phyloP scores from a whole-genome alignment of 371 early-diverging fungal genomes.

The Aphelidium insulamus region DNA sequence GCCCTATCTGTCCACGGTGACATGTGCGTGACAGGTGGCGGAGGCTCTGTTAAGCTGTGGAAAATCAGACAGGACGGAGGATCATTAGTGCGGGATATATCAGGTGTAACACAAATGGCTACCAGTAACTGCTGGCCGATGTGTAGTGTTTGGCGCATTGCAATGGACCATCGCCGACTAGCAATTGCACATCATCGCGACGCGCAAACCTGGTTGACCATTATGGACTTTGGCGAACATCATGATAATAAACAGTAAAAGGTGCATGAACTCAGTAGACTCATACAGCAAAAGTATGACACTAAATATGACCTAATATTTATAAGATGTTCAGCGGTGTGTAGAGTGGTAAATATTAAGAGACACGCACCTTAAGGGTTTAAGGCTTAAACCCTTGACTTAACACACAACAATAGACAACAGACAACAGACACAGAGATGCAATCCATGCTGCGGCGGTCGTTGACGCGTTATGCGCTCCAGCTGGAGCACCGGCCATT shows the following conservation, averaged over 20 bases:
- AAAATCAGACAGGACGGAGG: too few relatives aligned
- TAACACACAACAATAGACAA: too few relatives aligned
- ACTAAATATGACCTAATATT: not conserved
- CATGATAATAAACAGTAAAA: too few relatives aligned
- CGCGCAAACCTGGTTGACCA: slow-evolving; percentile 30
- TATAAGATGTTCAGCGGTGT: not conserved
- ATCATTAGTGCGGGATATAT: too few relatives aligned
- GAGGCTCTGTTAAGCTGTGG: slow-evolving; percentile 85
- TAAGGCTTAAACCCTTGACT: too few relatives aligned
- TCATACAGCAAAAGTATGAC: not conserved
- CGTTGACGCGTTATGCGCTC: too few relatives aligned
- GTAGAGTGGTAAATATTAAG: too few relatives aligned
- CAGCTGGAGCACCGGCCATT: too few relatives aligned
- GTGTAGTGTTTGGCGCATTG: slow-evolving; percentile 81
- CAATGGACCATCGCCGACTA: slow-evolving; percentile 63
- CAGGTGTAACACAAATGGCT: too few relatives aligned
- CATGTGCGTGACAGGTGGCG: slow-evolving; percentile 78
- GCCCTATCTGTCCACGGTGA: slow-evolving; percentile 78
- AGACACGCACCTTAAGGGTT: too few relatives aligned
- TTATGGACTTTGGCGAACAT: slow-evolving; percentile 26
- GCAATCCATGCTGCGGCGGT: not conserved
- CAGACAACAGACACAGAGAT: not conserved
- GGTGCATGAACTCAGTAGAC: slow-evolving; percentile 1
- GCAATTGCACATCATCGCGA: slow-evolving; percentile 62
- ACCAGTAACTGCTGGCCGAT: too few relatives aligned